Conservation (phyloP, 179 eudicot species). For the Amaranthus tricolor region DNA sequence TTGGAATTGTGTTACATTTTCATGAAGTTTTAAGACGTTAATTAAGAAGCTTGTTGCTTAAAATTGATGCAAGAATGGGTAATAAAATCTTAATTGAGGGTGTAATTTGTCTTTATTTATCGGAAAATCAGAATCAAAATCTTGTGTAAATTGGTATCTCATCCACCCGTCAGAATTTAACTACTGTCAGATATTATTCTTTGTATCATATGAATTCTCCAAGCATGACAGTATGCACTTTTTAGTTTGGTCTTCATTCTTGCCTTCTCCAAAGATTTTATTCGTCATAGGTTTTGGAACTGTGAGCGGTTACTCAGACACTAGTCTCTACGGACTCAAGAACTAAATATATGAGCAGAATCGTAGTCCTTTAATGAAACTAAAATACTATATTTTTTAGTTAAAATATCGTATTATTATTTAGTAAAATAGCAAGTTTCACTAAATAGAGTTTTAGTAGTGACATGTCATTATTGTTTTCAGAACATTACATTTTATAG, state of each 20-base stretch:
- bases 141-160: slow-evolving; percentile 43
- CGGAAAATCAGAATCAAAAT: slow-evolving; percentile 58
- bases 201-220: slow-evolving; percentile 9
- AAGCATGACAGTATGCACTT: slow-evolving; percentile 13
- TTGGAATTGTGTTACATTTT: slow-evolving; percentile 3
- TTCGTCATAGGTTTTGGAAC: slow-evolving; percentile 29
- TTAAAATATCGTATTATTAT: too few species aligned
- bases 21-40: slow-evolving; percentile 6
- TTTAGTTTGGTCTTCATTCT: slow-evolving; percentile 3
- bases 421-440: too few species aligned
- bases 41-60: slow-evolving; percentile 31
- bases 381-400: too few species aligned
- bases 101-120: slow-evolving; percentile 38
- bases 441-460: too few species aligned
- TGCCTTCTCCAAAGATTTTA: slow-evolving; percentile 8
- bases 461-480: too few species aligned
- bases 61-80: slow-evolving; percentile 28
- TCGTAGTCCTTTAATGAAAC: too few species aligned
- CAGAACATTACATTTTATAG: too few species aligned
- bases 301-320: slow-evolving; percentile 6
- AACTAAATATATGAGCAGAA: slow-evolving; percentile 9
- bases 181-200: slow-evolving; percentile 38
- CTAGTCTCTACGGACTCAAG: neutral
- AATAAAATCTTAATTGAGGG: slow-evolving; percentile 43
- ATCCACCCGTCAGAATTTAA: slow-evolving; percentile 29